Evolutionary conservation across 164 flowering plant species (phyloP).

Genomic region (Annona squamosa): DNA sequence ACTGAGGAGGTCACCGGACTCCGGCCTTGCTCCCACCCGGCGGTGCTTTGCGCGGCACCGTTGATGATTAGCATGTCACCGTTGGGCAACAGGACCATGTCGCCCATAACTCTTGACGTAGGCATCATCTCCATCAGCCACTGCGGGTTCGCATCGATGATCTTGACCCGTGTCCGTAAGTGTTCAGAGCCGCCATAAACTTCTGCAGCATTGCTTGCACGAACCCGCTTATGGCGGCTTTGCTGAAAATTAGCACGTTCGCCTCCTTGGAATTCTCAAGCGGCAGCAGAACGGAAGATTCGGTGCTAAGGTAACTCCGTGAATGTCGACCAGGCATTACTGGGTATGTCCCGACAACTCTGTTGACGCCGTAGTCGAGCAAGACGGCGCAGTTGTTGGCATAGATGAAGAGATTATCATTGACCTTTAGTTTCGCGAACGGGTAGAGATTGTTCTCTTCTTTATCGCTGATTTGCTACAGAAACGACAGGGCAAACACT

Average conservation of each 20-base stretch:
- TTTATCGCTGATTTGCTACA: conserved; percentile 18
- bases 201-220: conserved; percentile 9
- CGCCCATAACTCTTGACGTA: conserved; percentile 41
- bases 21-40: conserved; percentile 43
- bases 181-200: conserved; percentile 24
- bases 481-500: conserved; percentile 27
- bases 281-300: conserved; percentile 41
- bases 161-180: conserved; percentile 41
- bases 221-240: conserved; percentile 37
- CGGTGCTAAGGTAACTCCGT: conserved; percentile 42
- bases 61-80: conserved; percentile 43
- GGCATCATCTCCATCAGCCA: conserved; percentile 60
- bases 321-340: conserved; percentile 32
- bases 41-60: conserved; percentile 39
- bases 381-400: conserved; percentile 37
- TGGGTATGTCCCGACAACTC: conserved; percentile 28
- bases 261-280: conserved; percentile 22
- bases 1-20: conserved; percentile 36
- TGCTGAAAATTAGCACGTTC: conserved; percentile 50
- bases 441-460: conserved; percentile 47
- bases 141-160: conserved; percentile 31
- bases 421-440: conserved; percentile 34
- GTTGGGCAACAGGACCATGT: conserved; percentile 47
- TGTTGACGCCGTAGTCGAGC: conserved; percentile 23
- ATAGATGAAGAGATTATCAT: conserved; percentile 39